Evolutionary conservation across 2,329 filamentous ascomycete species (phyloP), one percentile per base, ranked within the genome.

Genomic region (Mariannaea elegans): DNA sequence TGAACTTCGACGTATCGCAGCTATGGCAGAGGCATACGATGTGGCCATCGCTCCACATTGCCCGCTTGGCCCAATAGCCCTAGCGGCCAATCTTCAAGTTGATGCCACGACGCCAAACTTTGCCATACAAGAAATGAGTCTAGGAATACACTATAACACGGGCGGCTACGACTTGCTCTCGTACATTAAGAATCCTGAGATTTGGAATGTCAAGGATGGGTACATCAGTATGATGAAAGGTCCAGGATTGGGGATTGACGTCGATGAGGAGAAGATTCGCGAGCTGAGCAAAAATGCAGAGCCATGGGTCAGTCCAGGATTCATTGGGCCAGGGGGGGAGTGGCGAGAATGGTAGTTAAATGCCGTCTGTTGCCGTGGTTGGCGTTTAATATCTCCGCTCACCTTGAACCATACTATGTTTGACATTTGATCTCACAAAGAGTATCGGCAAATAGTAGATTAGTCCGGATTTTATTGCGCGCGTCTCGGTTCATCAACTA

Each of bases 71-170:
- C 90, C 90, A 0, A 89, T 93, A 48, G 89, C 90, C 0, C 78
- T 93, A 14, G 90, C 90, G 1, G 90, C 90, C 0, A 87, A 83
- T 55, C 80, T 92, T 38, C 90, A 93, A 63, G 84, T 93, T 1
- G 87, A 86, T 21, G 79, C 84, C 18, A 78, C 76, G 9, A 85
- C 78, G 18, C 82, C 82, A 18, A 93, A 90, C 73, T 92, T 90
- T 71, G 85, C 83, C 0, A 93, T 93, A 29, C 87, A 91, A 70
- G 90, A 93, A 74, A 93, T 93, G 91, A 89, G 87, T 52, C 70
- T 93, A 27, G 91, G 90, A 0, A 93, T 94, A 66, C 91, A 94
- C 72, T 94, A 93, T 71, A 94, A 94, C 66, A 84, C 82, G 0
- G 87, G 85, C 2, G 81, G 85, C 2, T 81, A 87, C 65, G 89